Conservation (phyloP, 345 rosid genomes). For the Cardiospermum halicacabum region DNA sequence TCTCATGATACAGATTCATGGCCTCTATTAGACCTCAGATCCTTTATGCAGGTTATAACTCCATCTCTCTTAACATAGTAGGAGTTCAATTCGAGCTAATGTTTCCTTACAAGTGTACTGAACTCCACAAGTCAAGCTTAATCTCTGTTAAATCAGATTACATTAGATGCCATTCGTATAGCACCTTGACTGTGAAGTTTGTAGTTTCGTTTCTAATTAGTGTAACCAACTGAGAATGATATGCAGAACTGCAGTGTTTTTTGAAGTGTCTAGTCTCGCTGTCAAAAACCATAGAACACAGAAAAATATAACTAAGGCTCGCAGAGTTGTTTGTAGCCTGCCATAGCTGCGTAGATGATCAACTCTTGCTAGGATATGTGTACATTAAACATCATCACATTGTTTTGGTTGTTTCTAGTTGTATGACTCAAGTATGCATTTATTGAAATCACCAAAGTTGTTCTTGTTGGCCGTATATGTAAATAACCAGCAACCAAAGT, state of each 20-base stretch:
- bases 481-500: background rate
- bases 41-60: background rate
- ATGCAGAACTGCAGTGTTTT: background rate
- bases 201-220: background rate
- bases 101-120: background rate
- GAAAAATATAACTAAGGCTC: too few species aligned
- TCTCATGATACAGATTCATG: background rate
- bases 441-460: background rate
- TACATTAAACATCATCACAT: background rate
- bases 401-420: background rate
- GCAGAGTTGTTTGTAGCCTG: too few species aligned
- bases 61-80: background rate
- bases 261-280: background rate
- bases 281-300: too few species aligned
- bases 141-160: too few species aligned
- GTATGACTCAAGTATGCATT: background rate
- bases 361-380: too few species aligned
- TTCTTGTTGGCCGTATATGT: background rate
- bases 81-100: background rate
- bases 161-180: too few species aligned
- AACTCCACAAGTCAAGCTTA: constrained; percentile 3
- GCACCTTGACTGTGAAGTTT: background rate
- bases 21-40: background rate
- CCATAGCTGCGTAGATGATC: too few species aligned
- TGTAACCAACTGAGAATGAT: background rate